These are phyloP conservation scores for Russula vinacea DNA, from an alignment of 768 basidiomycete species.

Conservation along the genomic window DNA sequence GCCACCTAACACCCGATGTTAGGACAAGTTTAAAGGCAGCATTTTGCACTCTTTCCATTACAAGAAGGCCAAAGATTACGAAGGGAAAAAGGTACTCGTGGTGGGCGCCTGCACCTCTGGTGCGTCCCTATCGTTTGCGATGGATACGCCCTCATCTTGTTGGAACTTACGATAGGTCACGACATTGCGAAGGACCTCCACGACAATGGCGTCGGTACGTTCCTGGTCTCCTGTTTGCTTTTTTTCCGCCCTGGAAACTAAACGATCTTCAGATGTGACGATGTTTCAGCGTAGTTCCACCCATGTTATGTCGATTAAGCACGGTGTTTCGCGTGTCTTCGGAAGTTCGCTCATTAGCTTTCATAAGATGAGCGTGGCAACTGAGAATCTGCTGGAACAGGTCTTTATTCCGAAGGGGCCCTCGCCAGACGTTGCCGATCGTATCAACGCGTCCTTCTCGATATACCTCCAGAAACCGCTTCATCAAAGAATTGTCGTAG, in stretches of 20 bases:
- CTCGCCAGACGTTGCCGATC: conserved; percentile 51
- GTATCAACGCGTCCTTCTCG: conserved; percentile 46
- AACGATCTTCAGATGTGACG: conserved; percentile 28
- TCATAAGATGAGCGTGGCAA: not conserved
- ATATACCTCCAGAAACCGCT: conserved; percentile 30
- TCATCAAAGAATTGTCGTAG: conserved; percentile 40
- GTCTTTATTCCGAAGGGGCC: conserved; percentile 25
- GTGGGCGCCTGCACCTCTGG: conserved; percentile 39
- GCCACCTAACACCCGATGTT: not conserved
- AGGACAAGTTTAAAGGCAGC: conserved; percentile 38
- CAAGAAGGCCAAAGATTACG: conserved; percentile 34
- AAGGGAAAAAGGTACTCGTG: conserved; percentile 43
- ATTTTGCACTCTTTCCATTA: conserved; percentile 37
- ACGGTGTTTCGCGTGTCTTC: conserved; percentile 28
- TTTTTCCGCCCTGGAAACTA: conserved; percentile 1
- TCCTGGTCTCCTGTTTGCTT: not conserved
- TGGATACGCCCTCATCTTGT: conserved; percentile 2
- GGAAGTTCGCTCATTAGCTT: conserved; percentile 14
- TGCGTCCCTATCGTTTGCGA: not conserved
- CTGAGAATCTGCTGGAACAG: conserved; percentile 8
- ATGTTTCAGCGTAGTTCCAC: conserved; percentile 39
- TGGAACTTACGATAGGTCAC: conserved; percentile 29
- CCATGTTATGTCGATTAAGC: conserved; percentile 37
- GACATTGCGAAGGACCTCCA: conserved; percentile 37
- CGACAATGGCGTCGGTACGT: conserved; percentile 33